phyloP scores from a whole-genome alignment of 2,329 filamentous ascomycete species.

The Coniochaeta ligniaria region DNA sequence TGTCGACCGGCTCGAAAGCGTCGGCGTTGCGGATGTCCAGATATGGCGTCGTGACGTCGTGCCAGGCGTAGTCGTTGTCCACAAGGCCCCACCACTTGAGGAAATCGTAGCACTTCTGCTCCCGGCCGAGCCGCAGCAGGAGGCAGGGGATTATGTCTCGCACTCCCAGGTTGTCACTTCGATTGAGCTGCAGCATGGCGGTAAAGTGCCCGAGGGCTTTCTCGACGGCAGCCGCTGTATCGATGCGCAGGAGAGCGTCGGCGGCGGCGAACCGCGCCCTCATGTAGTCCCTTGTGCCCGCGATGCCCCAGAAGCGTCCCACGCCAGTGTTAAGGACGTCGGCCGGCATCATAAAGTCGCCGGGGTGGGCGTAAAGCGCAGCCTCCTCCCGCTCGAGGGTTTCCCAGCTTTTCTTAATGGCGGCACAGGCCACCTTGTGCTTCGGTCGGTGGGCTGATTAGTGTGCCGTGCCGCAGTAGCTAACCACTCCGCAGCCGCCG shows the following conservation, averaged over 20 bases:
- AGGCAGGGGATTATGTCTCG: constrained; percentile 30
- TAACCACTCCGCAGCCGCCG: constrained; percentile 13
- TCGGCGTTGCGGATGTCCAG: neutral
- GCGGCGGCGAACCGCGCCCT: constrained; percentile 18
- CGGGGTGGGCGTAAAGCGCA: neutral
- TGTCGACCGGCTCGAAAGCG: constrained; percentile 22
- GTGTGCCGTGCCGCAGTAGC: constrained; percentile 18
- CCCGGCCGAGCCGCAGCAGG: constrained; percentile 35
- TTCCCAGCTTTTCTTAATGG: constrained; percentile 6
- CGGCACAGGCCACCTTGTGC: constrained; percentile 17
- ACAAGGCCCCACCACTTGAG: constrained; percentile 32
- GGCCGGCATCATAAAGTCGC: neutral
- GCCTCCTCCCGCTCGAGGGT: neutral
- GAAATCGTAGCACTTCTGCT: constrained; percentile 44
- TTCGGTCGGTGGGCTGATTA: constrained; percentile 13
- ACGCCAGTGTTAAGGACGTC: constrained; percentile 20
- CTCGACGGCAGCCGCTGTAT: constrained; percentile 23
- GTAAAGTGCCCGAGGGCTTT: constrained; percentile 28
- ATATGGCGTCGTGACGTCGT: constrained; percentile 13
- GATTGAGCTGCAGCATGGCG: constrained; percentile 36
- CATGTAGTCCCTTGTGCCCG: constrained; percentile 28
- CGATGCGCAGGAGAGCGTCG: constrained; percentile 19
- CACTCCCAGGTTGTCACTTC: constrained; percentile 36
- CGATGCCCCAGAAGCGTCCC: constrained; percentile 25
- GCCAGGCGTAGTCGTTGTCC: constrained; percentile 25